These are phyloP conservation scores for Histomonas meleagridis DNA, from an alignment of 208 protist species.

Conservation along the genomic window DNA sequence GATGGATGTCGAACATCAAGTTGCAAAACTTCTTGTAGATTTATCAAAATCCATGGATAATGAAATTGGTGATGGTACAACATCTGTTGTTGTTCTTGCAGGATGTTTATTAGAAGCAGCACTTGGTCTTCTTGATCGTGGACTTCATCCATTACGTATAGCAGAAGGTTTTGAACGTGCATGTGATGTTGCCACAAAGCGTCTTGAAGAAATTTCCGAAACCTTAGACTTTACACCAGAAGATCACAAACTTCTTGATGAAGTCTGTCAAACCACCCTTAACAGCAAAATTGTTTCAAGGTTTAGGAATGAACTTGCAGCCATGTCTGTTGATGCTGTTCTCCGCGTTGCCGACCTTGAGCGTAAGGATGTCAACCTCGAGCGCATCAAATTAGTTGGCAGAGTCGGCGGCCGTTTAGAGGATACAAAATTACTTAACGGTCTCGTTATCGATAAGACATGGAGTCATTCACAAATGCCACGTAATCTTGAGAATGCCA, in stretches of 20 bases:
- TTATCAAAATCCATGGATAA: constrained; percentile 97
- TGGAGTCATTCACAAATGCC: constrained; percentile 82
- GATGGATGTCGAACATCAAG: constrained; percentile 90
- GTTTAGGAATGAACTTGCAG: not conserved
- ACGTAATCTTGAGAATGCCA: constrained; percentile 79
- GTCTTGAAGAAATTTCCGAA: constrained; percentile 74
- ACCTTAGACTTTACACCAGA: constrained; percentile 54
- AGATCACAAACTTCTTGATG: constrained; percentile 70
- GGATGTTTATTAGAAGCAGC: constrained; percentile 93
- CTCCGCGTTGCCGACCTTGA: constrained; percentile 92
- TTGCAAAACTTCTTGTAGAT: constrained; percentile 96
- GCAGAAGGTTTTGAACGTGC: constrained; percentile 93
- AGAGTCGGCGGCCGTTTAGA: constrained; percentile 84
- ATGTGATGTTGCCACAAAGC: constrained; percentile 74
- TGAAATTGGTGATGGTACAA: constrained; percentile 99
- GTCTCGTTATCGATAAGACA: constrained; percentile 97
- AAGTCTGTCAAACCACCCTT: constrained; percentile 91
- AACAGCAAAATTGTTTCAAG: constrained; percentile 53
- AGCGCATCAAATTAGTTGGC: constrained; percentile 96
- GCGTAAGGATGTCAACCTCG: constrained; percentile 95
- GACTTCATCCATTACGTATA: constrained; percentile 93
- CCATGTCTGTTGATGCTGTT: constrained; percentile 92
- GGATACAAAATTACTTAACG: constrained; percentile 87
- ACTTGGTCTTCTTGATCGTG: constrained; percentile 78
- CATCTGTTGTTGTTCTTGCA: constrained; percentile 89